Conservation (phyloP, 148 eudicot species). For the Chenopodium album region DNA sequence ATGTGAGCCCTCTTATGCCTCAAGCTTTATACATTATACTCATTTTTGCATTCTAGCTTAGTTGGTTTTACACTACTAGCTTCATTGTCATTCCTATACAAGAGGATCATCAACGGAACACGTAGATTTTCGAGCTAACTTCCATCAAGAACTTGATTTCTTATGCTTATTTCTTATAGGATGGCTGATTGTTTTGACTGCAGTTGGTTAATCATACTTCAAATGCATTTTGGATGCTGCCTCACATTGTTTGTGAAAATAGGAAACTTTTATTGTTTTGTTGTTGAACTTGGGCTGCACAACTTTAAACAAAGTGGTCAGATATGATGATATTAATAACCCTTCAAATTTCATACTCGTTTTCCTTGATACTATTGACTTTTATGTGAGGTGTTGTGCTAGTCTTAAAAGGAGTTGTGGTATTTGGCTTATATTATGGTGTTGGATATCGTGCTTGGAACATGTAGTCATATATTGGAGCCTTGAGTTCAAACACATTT, state of each 20-base stretch:
- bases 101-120: not conserved
- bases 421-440: not conserved
- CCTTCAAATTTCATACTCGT: no score
- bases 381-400: not conserved
- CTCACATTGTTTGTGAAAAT: not conserved
- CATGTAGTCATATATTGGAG: not conserved
- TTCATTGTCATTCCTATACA: not conserved
- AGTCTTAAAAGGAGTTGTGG: not conserved
- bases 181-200: not conserved
- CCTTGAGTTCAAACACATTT: not conserved
- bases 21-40: not conserved
- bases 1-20: conserved; percentile 40
- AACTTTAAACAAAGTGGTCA: no score
- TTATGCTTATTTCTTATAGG: not conserved
- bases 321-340: no score
- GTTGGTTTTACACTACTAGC: no score
- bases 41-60: not conserved
- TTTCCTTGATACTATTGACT: not conserved
- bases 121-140: not conserved
- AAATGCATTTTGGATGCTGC: not conserved
- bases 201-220: not conserved
- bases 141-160: not conserved
- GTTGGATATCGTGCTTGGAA: not conserved
- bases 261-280: no score
- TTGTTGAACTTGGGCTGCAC: not conserved